Evolutionary conservation across 2,329 filamentous ascomycete species (phyloP).

Genomic region (Capronia americana): DNA sequence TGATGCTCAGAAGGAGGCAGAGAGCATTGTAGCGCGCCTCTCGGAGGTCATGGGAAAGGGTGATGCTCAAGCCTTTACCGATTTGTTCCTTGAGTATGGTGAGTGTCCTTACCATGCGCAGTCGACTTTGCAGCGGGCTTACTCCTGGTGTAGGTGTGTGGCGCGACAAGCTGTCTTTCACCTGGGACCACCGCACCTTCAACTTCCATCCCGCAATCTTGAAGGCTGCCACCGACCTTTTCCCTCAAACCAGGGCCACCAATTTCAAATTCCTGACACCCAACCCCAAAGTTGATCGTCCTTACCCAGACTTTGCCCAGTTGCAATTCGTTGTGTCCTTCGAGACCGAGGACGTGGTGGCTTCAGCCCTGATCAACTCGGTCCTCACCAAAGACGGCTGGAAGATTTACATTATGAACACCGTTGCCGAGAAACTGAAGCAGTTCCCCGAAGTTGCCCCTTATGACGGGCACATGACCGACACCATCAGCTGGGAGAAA

Average conservation of each 20-base stretch:
- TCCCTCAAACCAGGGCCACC: slow-evolving; percentile 42
- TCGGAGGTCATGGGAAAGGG: slow-evolving; percentile 31
- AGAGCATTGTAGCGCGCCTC: slow-evolving; percentile 27
- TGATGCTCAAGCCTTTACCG: slow-evolving; percentile 39
- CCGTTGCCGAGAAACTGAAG: slow-evolving; percentile 44
- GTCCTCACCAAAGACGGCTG: slow-evolving; percentile 45
- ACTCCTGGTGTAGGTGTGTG: slow-evolving; percentile 43
- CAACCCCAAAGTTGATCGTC: slow-evolving; percentile 36
- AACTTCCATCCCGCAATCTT: slow-evolving; percentile 44
- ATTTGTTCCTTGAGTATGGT: slow-evolving; percentile 41
- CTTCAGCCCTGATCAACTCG: slow-evolving; percentile 45
- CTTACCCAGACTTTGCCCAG: slow-evolving; percentile 43
- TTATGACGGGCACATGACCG: slow-evolving; percentile 47
- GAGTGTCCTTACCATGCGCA: slow-evolving; percentile 23
- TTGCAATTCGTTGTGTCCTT: slow-evolving; percentile 45
- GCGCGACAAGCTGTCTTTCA: slow-evolving; percentile 48
- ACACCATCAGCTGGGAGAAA: slow-evolving; percentile 44
- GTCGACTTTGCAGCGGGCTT: slow-evolving; percentile 9
- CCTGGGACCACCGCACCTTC: slow-evolving; percentile 48
- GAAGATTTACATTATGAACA: slow-evolving; percentile 48
- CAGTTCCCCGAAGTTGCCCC: slow-evolving; percentile 43
- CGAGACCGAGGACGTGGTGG: slow-evolving; percentile 42
- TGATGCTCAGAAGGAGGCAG: slow-evolving; percentile 27
- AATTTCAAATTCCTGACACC: slow-evolving; percentile 42
- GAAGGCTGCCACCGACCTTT: slow-evolving; percentile 46